Conservation (phyloP, 176 grass and related monocot species). For the Zoysia pacifica region DNA sequence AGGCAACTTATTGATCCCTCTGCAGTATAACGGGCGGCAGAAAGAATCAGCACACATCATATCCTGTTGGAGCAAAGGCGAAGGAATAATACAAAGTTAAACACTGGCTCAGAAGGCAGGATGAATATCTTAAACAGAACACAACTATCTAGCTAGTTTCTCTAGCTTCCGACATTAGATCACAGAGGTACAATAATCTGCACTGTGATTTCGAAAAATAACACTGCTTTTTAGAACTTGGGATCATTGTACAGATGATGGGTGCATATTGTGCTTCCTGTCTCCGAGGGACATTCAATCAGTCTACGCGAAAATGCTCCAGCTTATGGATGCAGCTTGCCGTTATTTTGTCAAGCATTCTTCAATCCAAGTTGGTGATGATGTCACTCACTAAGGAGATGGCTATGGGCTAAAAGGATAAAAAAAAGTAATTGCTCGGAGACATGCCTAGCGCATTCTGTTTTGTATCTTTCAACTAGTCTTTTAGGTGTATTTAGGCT, state of each 20-base stretch:
- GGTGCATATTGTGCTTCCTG: slow-evolving; percentile 30
- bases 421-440: neutral
- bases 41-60: slow-evolving; percentile 12
- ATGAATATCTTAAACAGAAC: neutral
- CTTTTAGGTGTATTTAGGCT: neutral
- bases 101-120: slow-evolving; percentile 10
- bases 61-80: neutral
- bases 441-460: neutral
- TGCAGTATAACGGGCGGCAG: neutral
- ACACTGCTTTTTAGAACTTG: slow-evolving; percentile 5
- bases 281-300: slow-evolving; percentile 23
- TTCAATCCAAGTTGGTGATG: neutral
- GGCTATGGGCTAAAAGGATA: neutral
- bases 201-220: neutral
- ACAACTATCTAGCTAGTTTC: neutral
- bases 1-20: neutral
- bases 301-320: slow-evolving; percentile 22
- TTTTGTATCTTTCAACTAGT: slow-evolving; percentile 3
- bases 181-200: neutral
- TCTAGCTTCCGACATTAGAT: neutral
- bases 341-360: slow-evolving; percentile 12
- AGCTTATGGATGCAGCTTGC: neutral
- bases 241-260: slow-evolving; percentile 37
- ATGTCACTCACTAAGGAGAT: neutral
- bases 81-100: neutral